Percentiles rank a stretch among this genome's conserved stretches.
phyloP scores from a whole-genome alignment of 1,284 basidiomycete genomes.

The Moesziomyces sp. region DNA sequence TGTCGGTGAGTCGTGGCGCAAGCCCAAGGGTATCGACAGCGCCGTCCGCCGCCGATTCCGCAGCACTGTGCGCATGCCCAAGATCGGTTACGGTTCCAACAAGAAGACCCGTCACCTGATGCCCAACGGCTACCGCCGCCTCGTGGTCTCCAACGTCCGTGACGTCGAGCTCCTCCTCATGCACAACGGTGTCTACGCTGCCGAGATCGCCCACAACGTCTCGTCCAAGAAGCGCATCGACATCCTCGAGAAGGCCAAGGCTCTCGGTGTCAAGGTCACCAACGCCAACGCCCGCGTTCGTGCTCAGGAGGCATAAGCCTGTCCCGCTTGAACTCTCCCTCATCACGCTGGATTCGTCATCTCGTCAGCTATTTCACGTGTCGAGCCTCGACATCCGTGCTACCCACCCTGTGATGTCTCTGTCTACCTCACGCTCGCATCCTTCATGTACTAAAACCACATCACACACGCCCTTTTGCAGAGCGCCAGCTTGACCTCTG shows the following conservation, averaged over 20 bases:
- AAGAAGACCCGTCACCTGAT: conserved; percentile 68
- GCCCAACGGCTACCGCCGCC: conserved; percentile 67
- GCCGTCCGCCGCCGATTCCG: conserved; percentile 66
- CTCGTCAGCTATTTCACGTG: conserved; percentile 8
- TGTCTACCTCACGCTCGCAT: conserved; percentile 33
- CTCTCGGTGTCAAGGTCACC: conserved; percentile 77
- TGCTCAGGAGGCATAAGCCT: conserved; percentile 81
- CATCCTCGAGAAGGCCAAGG: conserved; percentile 82
- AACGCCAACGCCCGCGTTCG: conserved; percentile 94
- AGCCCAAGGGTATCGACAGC: conserved; percentile 68
- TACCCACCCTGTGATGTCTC: conserved; percentile 22
- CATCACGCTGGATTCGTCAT: conserved; percentile 16
- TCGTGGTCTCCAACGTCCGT: conserved; percentile 64
- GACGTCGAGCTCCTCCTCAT: conserved; percentile 67
- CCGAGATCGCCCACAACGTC: conserved; percentile 97
- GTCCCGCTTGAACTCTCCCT: neutral
- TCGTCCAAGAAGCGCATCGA: conserved; percentile 93
- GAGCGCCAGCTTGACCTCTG: conserved; percentile 4
- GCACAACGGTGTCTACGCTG: conserved; percentile 96
- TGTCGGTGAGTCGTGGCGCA: conserved; percentile 64
- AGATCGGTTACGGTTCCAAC: conserved; percentile 68
- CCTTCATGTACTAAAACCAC: conserved; percentile 35
- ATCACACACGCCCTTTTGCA: conserved; percentile 17
- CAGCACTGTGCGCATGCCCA: conserved; percentile 63
- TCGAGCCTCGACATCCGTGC: conserved; percentile 4